Evolutionary conservation across 345 rosid species (phyloP), one percentile per base, ranked within the genome.

Genomic region (Heritiera fomes): DNA sequence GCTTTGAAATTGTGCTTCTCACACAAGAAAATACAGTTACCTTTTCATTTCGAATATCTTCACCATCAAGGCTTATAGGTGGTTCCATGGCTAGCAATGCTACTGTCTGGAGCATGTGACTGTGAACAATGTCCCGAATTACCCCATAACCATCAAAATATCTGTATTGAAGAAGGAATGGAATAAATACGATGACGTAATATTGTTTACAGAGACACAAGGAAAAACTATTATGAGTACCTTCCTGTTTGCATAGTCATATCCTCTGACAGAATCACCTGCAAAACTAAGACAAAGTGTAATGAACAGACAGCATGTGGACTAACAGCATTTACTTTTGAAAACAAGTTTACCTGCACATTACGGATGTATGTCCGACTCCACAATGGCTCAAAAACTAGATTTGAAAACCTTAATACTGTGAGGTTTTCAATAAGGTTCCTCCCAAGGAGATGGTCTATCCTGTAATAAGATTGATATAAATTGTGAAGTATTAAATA

Each of bases 61-160:
- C 96, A 61, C 94, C 96, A 79, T 93, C 81, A 14, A 93, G 94
- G 82, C 91, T 91, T 82, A 88, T 78, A 0, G 98, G 98, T 70
- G 96, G 92, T 82, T 90, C 98, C 96, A 91, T 93, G 63, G 98
- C 87, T 83, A 93, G 92, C 80, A 93, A 85, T 64, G 93, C 92
- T 59, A 90, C 81, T 59, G 90, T 91, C 87, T 91, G 96, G 75
- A 93, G 88, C 73, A 91, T 79, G 84, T 93, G 98, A 80, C 93
- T 90, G 93, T 34, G 38, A 71, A 91, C 90, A 61, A 93, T 83
- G 82, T 90, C 94, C 28, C 86, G 91, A 73, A 91, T 86, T 77
- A 93, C 88, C 73, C 96, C 94, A 86, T 93, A 91, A 78, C 94
- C 96, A 75, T 91, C 92, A 90, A 85, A 89, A 82, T 89, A 90